Percentiles rank a stretch among this genome's conserved stretches.
These are phyloP conservation scores for Pulveroboletus sp. DNA, from an alignment of 768 basidiomycete genomes.

Conservation along the genomic window DNA sequence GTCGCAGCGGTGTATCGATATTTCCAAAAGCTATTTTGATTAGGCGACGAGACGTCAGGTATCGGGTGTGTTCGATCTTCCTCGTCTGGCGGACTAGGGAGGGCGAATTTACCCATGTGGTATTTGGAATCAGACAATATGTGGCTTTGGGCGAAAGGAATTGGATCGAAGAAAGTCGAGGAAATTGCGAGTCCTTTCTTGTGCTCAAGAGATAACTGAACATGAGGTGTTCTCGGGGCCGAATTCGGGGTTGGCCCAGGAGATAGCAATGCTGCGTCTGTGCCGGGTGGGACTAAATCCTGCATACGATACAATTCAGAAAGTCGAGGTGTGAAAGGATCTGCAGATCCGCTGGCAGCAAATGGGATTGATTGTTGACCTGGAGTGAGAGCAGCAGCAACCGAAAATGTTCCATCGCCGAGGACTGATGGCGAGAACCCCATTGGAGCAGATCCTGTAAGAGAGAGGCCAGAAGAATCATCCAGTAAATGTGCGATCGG, in stretches of 20 bases:
- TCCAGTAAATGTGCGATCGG: slow-evolving; percentile 16
- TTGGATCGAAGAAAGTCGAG: slow-evolving; percentile 59
- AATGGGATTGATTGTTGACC: slow-evolving; percentile 31
- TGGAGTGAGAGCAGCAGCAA: slow-evolving; percentile 18
- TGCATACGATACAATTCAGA: slow-evolving; percentile 23
- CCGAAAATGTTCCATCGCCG: slow-evolving; percentile 27
- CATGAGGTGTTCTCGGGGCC: slow-evolving; percentile 51
- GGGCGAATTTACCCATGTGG: slow-evolving; percentile 64
- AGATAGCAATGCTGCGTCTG: slow-evolving; percentile 49
- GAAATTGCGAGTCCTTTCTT: slow-evolving; percentile 12
- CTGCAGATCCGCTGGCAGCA: slow-evolving; percentile 22
- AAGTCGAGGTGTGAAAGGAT: slow-evolving; percentile 19
- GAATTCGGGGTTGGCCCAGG: slow-evolving; percentile 50
- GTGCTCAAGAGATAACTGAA: slow-evolving; percentile 40
- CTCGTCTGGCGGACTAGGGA: slow-evolving; percentile 63
- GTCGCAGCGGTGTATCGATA: slow-evolving; percentile 57
- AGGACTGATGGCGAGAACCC: slow-evolving; percentile 34
- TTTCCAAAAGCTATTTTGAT: slow-evolving; percentile 41
- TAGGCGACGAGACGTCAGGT: slow-evolving; percentile 16
- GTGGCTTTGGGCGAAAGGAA: slow-evolving; percentile 68
- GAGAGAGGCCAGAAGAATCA: slow-evolving; percentile 28
- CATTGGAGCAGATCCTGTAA: slow-evolving; percentile 33
- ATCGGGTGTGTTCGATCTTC: slow-evolving; percentile 35
- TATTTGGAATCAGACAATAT: slow-evolving; percentile 72
- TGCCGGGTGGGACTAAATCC: slow-evolving; percentile 28